Base-by-base conservation (phyloP, 768 basidiomycete species). In the Tricholoma flavovirens region DNA sequence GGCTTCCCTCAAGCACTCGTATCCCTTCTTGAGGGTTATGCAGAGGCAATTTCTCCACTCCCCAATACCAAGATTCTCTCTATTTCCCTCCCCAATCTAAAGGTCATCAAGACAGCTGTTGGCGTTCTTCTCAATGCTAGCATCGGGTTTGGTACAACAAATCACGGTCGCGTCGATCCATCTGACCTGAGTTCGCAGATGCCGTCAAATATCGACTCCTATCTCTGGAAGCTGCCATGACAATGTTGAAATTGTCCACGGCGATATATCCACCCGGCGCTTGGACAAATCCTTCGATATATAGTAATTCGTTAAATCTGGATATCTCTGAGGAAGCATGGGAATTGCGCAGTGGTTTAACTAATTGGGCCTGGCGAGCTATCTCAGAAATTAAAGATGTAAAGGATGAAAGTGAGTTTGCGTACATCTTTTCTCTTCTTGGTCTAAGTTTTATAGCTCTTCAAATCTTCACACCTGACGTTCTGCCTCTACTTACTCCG, bases 111-210 rank as follows among this genome's bases (percentile, higher is more conserved):
- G 65, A 91, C 88, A 6, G 80, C 87, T 2, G 79, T 93, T 55
- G 92, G 91, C 5, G 84, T 87, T 21, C 76, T 93, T 14, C 71
- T 93, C 49, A 94, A 94, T 64, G 82, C 84, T 11, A 84, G 86
- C 60, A 74, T 93, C 42, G 85, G 84, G 54, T 91, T 83, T 67
- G 88, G 92, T 90, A 61, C 53, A 81, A 43, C 26, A 56, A 38
- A 40, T 40, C 56, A 40, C 51, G 50, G 26, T 22, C 10, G 35
- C 33, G 0, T 54, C 21, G 4, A 2, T n/a, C 45, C 5, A 49
- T 17, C 21, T 56, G 33, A 35, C 29, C 26, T 38, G 3, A 54
- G 26, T 56, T 53, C 54, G 24, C 62, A 93, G 91, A 90, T 62
- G 78, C 87, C 42, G 84, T 90, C 55, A 86, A 84, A 67, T 77